phyloP scores from a whole-genome alignment of 2,329 filamentous ascomycete species.

The Ophiosphaerella korrae region DNA sequence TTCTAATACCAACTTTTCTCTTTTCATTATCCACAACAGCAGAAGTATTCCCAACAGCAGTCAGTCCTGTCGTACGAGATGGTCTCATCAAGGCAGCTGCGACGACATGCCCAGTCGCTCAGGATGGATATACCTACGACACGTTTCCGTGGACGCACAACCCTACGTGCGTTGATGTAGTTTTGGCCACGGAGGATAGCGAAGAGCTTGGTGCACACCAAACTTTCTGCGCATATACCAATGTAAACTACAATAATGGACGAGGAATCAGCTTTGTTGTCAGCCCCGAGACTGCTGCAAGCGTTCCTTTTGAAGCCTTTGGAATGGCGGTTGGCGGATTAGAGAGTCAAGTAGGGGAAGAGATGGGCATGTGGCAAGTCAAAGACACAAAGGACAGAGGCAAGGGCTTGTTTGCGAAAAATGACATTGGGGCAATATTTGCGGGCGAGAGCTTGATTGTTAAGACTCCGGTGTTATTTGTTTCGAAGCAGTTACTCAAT shows the following conservation, averaged over 20 bases:
- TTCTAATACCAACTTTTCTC: slow-evolving; percentile 5
- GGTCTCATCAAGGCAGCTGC: slow-evolving; percentile 18
- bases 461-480: slow-evolving; percentile 31
- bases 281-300: slow-evolving; percentile 29
- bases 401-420: slow-evolving; percentile 32
- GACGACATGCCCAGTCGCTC: slow-evolving; percentile 25
- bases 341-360: slow-evolving; percentile 10
- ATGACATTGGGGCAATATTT: slow-evolving; percentile 18
- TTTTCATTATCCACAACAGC: slow-evolving; percentile 11
- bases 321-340: slow-evolving; percentile 16
- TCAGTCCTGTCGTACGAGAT: slow-evolving; percentile 26
- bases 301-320: slow-evolving; percentile 21
- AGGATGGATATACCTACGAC: slow-evolving; percentile 28
- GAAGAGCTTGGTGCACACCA: slow-evolving; percentile 8
- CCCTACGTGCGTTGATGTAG: slow-evolving; percentile 29
- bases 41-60: slow-evolving; percentile 22
- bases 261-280: slow-evolving; percentile 40
- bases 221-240: slow-evolving; percentile 37
- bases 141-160: slow-evolving; percentile 38
- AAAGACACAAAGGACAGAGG: slow-evolving; percentile 28
- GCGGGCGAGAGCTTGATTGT: slow-evolving; percentile 32
- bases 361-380: slow-evolving; percentile 28
- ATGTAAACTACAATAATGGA: slow-evolving; percentile 26
- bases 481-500: slow-evolving; percentile 19
- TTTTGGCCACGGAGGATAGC: slow-evolving; percentile 11